These are phyloP conservation scores for Gaeumannomyces sp. DNA, from an alignment of 2,329 filamentous ascomycete genomes.

Conservation along the genomic window DNA sequence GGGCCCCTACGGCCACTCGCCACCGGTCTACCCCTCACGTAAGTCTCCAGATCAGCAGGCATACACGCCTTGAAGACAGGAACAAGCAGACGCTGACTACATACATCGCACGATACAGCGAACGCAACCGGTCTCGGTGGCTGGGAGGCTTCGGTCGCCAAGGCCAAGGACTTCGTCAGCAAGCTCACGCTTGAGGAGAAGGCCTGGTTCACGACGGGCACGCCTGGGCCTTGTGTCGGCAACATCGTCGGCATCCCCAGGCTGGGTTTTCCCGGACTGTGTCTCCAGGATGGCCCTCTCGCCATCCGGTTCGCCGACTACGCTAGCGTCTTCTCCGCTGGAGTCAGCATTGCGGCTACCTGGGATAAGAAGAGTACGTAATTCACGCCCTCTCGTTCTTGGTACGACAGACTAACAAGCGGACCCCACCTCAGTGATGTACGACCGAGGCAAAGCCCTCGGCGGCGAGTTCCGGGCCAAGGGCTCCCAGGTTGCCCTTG, in stretches of 20 bases:
- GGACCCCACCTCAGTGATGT: conserved; percentile 35
- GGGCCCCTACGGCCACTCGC: conserved; percentile 29
- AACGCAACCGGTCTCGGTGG: conserved; percentile 28
- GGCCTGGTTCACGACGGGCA: conserved; percentile 13
- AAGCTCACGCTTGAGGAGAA: conserved; percentile 62
- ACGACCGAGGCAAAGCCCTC: conserved; percentile 40
- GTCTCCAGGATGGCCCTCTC: conserved; percentile 63
- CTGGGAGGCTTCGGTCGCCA: conserved; percentile 30
- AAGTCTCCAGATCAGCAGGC: conserved; percentile 16
- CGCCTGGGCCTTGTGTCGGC: conserved; percentile 15
- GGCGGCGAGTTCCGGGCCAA: conserved; percentile 64
- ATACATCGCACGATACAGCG: conserved; percentile 18
- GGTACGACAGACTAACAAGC: neutral
- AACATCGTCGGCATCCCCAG: conserved; percentile 42
- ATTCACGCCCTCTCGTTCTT: neutral
- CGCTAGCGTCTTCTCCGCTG: conserved; percentile 64
- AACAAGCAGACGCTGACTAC: conserved; percentile 13
- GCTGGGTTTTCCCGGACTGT: conserved; percentile 52
- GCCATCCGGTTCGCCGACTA: conserved; percentile 61
- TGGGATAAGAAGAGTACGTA: conserved; percentile 52
- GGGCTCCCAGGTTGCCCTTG: conserved; percentile 67
- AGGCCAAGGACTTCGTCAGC: conserved; percentile 47
- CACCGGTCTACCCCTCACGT: conserved; percentile 31
- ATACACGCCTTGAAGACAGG: no score
- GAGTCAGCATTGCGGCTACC: conserved; percentile 62